Evolutionary conservation across 345 rosid species (phyloP), one percentile per base, ranked within the genome.

Genomic region (Moringa oleifera): DNA sequence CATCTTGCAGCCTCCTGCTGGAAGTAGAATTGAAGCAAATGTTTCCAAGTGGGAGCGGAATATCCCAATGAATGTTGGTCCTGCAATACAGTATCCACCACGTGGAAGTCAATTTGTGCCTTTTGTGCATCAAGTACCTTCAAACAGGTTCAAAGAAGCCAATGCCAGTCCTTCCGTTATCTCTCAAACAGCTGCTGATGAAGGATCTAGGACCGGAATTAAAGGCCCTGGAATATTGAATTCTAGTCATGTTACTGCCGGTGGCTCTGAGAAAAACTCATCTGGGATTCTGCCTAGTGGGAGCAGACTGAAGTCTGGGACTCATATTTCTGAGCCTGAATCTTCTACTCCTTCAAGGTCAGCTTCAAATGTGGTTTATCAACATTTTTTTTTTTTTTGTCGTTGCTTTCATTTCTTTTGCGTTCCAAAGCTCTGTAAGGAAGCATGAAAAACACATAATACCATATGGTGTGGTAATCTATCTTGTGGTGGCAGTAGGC

Each of bases 201-300:
- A 94, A 86, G 99, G 99, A 55, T 90, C 99, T n/a, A 82, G 99
- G 72, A 94, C 97, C 25, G 99, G 97, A 63, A 85, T 82, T 66
- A 90, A 85, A 76, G 91, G 95, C 28, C 78, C 95, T 11, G 71
- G 82, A 55, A 72, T 83, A 75, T 76, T 78, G 68, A 90, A 75
- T 68, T 76, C 89, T 45, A 71, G 75, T 25, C 71, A 67, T 73
- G 72, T 78, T 24, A 69, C 70, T 33, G 59, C 61, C 20, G 61
- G 74, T 21, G 53, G 20, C 24, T 57, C 81, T 10, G 91, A 83
- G 57, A 83, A 78, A 69, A 78, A 55, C 50, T 64, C 80, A 37
- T 64, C 78, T 16, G 75, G 69, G 19, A 41, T 67, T 24, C 57
- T 70, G 67, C 84, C 80, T 51, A 81, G 79, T 64, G 74, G 81